phyloP scores from a whole-genome alignment of 179 eudicot species.

The Beta macrorhiza region DNA sequence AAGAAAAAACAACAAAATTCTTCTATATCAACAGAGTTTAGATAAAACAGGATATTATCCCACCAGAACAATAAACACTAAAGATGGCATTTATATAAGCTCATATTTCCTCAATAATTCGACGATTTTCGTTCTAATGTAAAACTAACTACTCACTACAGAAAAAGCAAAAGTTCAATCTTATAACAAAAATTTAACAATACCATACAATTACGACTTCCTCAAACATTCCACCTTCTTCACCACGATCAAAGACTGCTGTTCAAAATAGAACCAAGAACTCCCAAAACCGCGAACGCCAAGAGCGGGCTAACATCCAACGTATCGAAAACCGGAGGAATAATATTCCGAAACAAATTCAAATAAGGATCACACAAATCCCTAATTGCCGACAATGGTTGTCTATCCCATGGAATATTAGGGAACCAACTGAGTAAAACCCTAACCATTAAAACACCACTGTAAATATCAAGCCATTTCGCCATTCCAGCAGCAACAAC shows the following conservation, averaged over 20 bases:
- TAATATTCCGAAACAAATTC: conserved; percentile 62
- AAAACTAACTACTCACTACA: not conserved
- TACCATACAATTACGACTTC: not conserved
- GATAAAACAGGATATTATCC: not conserved
- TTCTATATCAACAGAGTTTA: not conserved
- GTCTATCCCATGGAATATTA: conserved; percentile 78
- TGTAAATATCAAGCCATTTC: conserved; percentile 67
- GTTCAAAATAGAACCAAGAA: conserved; percentile 5
- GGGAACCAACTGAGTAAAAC: conserved; percentile 83
- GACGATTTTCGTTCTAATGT: not conserved
- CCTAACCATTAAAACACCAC: conserved; percentile 70
- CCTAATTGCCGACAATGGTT: conserved; percentile 74
- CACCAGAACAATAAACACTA: not conserved
- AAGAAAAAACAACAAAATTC: not conserved
- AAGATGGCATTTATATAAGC: not conserved
- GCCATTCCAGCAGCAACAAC: conserved; percentile 46
- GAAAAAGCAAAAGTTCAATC: not conserved
- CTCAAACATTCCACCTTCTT: not conserved
- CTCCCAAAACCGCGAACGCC: conserved; percentile 68
- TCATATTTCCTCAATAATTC: not conserved
- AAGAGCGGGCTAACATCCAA: conserved; percentile 72
- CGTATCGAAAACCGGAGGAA: conserved; percentile 61
- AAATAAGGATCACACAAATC: conserved; percentile 82
- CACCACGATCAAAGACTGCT: conserved; percentile 7
- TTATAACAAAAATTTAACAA: not conserved